Percentiles rank a stretch among this genome's conserved stretches.
These are phyloP conservation scores for Thermothelomyces thermophilus DNA, from an alignment of 2,329 filamentous ascomycete genomes.

Conservation along the genomic window DNA sequence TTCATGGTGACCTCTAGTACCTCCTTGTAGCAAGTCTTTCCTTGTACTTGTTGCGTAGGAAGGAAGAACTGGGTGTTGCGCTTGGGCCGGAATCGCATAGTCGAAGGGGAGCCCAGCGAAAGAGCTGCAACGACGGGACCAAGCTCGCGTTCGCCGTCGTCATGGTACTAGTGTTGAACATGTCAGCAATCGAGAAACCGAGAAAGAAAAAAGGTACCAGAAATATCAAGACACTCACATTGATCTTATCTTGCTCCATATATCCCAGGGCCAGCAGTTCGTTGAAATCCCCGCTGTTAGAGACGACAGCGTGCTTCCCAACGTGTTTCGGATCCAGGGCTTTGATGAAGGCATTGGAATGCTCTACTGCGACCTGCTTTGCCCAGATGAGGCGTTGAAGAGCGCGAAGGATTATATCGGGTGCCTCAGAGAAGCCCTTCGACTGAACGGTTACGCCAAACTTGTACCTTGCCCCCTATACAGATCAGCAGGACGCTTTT, in stretches of 20 bases:
- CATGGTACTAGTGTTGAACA: slow-evolving; percentile 45
- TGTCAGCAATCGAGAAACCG: slow-evolving; percentile 11
- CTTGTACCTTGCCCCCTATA: slow-evolving; percentile 58
- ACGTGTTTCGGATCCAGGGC: slow-evolving; percentile 2
- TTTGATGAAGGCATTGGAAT: slow-evolving; percentile 24
- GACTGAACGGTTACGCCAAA: slow-evolving; percentile 52
- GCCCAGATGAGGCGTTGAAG: slow-evolving; percentile 52
- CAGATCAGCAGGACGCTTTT: slow-evolving; percentile 24
- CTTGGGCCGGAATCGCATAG: slow-evolving; percentile 55
- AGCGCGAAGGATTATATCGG: slow-evolving; percentile 41
- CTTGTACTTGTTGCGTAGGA: not conserved
- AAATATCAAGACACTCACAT: slow-evolving; percentile 29
- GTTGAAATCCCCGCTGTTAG: slow-evolving; percentile 45
- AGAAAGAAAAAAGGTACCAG: too few species aligned
- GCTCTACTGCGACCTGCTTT: slow-evolving; percentile 35
- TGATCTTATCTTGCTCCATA: slow-evolving; percentile 52
- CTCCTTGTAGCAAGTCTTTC: slow-evolving; percentile 27
- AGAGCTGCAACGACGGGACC: slow-evolving; percentile 57
- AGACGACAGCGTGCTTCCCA: not conserved
- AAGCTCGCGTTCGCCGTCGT: slow-evolving; percentile 58
- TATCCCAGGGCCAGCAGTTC: slow-evolving; percentile 59
- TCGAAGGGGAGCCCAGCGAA: slow-evolving; percentile 51
- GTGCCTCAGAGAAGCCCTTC: slow-evolving; percentile 43
- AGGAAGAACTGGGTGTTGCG: slow-evolving; percentile 24
- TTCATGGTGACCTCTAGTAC: slow-evolving; percentile 39